Base-by-base conservation (phyloP, 169 alveolate genomes). In the Eimeria zaria region DNA sequence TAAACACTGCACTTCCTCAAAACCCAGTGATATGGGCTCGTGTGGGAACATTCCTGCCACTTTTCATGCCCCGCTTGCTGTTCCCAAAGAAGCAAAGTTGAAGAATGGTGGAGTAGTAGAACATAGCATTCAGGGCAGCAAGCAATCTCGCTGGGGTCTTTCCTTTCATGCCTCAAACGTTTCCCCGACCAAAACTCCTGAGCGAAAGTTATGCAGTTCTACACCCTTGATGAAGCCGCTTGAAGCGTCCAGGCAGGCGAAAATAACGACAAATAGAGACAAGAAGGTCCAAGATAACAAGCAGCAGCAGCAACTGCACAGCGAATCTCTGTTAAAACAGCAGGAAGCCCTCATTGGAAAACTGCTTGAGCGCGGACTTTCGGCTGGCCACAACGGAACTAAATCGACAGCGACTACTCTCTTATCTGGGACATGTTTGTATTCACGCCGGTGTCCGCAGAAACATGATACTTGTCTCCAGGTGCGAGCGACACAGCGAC, bases 321-420 rank as follows among this genome's bases (percentile, higher is more conserved):
- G 67, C 91, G 60, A 33, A 4, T 3, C 27, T 33, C 69, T 58
- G 44, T 58, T 83, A 27, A 41, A 55, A 48, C 91, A 53, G 39
- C 91, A 53, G 39, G 76, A 83, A 53, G 55, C 53, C 46, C 91
- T 83, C 33, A 11, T 83, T 22, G 36, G 53, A 4, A 74, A 83
- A 41, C 76, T 83, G 33, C 55, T 51, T 4, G 58, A 22, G 22
- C 74, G 51, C 9, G 46, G 55, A 14, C 36, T 55, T 36, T 55
- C 9, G 74, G 91, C 55, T 30, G 55, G 39, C 24, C 74, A 11
- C 60, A 20, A 58, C 74, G 36, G 46, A 16, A 11, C 88, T 3
- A 53, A 48, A 22, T 4, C 20, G 22, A 36, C 53, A 22, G 53
- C 91, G 44, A 76, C 36, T 39, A 48, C 12, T 0, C 36, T 51